Base-by-base conservation (phyloP, 179 eudicot species). In the Beta lomatogona region DNA sequence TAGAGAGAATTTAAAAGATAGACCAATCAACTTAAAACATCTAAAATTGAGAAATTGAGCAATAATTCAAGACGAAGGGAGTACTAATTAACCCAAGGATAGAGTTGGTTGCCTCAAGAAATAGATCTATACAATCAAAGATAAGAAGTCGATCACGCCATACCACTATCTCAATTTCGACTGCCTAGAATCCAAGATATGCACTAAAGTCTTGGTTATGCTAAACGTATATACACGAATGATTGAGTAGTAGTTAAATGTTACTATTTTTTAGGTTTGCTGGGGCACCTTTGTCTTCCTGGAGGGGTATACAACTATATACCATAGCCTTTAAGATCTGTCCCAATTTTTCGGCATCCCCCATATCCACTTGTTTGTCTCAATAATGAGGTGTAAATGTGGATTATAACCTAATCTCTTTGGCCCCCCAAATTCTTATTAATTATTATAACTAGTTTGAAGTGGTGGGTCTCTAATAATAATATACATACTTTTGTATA, bases 361-460 rank as follows among this genome's bases (percentile, higher is more conserved):
- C 78, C 69, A 71, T 66, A 73, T 79, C 85, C 70, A 74, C 82
- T 73, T 41, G 55, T 83, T 78, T 83, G 85, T 83, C 85, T 75
- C 54, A 50, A 78, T 19, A 73, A 78, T 73, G 77, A 72, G 81
- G 67, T 82, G 77, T 77, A 77, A 78, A 74, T 83, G 75, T 73
- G 70, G 77, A 78, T 83, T 65, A 63, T 78, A 83, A 78, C 82
- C 81, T 78, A 83, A 83, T 83, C 79, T 41, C 13, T 48, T 48
- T 64, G 75, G 81, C 9, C 77, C 77, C 77, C 21, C n/a, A 36
- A 63, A 74, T 72, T 63, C 77, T 22, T 48, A 31, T 48, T 28
- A 0, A 70, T 22, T 48, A 31, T 48, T 28, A 0, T 9, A 71
- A 9, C 9, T n/a, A 22, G n/a, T 46, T 48, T 48, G 3, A 48